Evolutionary conservation across 805 yeast species (phyloP), one percentile per base, ranked within the genome.

Genomic region (Metschnikowia gelsemii): DNA sequence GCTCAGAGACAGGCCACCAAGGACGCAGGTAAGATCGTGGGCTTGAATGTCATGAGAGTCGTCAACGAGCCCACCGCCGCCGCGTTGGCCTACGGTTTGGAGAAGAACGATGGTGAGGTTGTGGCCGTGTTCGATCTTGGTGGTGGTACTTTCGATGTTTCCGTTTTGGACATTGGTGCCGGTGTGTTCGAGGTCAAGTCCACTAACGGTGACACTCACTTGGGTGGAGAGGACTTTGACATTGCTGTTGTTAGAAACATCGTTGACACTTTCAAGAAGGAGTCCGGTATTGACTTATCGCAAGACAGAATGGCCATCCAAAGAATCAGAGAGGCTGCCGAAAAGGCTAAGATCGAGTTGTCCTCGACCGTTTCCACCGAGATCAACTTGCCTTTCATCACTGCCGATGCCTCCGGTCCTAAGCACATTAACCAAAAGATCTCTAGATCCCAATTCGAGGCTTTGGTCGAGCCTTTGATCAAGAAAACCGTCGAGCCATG

Each of bases 91-190:
- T 88, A 88, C 70, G 96, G 96, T 73, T 76, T 88, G 61, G 96
- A 88, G 73, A 85, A 84, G 75, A 85, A 82, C 60, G 80, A 76
- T 55, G 76, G 82, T 61, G 83, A 82, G 72, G 84, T 85, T 49
- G 95, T 89, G 58, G 97, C 97, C 49, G 97, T 89, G 54, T 89
- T 90, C 75, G 97, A 89, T 73, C 79, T 89, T 63, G 97, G 97
- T 82, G 97, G 97, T 70, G 97, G 97, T 82, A 89, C 97, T 61
- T 89, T 89, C 67, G 97, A 89, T 84, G 84, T 89, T 71, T 89
- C 97, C 58, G 87, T 89, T 66, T 79, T 89, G 64, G 97, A 90
- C 77, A 90, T 89, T 59, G 96, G 90, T 73, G 88, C 89, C 64
- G 97, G 97, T 78, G 97, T 89, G 55, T 89, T 89, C 61, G 97